Evolutionary conservation across 2,329 filamentous ascomycete species (phyloP).

Genomic region (Pseudocercospora crystallina): DNA sequence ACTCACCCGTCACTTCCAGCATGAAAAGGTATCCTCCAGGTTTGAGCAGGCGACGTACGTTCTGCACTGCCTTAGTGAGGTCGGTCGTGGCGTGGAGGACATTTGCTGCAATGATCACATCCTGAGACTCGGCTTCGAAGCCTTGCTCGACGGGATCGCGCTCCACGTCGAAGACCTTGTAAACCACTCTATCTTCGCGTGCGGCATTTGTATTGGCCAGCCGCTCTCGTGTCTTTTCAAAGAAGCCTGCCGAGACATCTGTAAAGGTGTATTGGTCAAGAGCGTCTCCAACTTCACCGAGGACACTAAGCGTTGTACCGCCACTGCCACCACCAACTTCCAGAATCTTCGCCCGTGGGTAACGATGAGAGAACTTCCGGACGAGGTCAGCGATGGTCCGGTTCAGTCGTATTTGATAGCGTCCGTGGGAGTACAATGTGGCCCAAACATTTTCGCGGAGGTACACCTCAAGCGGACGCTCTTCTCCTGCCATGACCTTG

Average conservation of each 20-base stretch:
- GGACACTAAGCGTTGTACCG: constrained; percentile 40
- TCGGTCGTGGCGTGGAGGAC: constrained; percentile 29
- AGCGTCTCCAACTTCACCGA: constrained; percentile 31
- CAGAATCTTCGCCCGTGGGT: constrained; percentile 46
- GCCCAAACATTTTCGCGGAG: constrained; percentile 20
- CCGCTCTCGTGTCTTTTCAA: constrained; percentile 36
- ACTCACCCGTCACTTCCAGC: constrained; percentile 24
- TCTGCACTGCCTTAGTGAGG: constrained; percentile 22
- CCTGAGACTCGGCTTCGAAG: constrained; percentile 29
- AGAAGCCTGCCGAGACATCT: constrained; percentile 46
- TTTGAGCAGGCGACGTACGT: constrained; percentile 28
- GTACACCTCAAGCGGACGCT: constrained; percentile 18
- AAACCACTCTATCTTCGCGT: constrained; percentile 32
- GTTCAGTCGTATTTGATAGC: constrained; percentile 42
- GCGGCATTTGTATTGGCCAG: constrained; percentile 9
- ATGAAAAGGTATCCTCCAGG: constrained; percentile 29
- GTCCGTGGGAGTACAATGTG: constrained; percentile 28
- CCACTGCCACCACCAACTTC: constrained; percentile 50
- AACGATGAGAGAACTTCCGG: constrained; percentile 36
- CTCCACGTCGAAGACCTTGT: constrained; percentile 35
- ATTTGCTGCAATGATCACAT: constrained; percentile 31
- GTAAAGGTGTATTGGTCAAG: constrained; percentile 49
- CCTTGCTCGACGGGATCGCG: constrained; percentile 36
- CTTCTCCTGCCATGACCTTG: constrained; percentile 34
- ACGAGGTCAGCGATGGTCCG: constrained; percentile 27